These are phyloP conservation scores for Antitrichia curtipendula DNA, from an alignment of 225 moss, liverwort and hornwort species.

Conservation along the genomic window DNA sequence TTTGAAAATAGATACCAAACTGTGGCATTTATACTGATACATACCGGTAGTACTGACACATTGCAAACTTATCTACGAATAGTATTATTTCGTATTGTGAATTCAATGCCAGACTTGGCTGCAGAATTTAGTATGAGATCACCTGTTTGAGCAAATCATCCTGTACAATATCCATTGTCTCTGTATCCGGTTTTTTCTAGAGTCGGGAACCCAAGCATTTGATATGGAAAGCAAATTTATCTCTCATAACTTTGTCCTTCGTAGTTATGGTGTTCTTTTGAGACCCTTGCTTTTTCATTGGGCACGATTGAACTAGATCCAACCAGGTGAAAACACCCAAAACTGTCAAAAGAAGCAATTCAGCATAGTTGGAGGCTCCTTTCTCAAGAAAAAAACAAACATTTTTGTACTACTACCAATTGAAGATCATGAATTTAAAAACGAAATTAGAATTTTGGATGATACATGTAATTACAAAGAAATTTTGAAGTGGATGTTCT, in stretches of 20 bases:
- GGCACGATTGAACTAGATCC: background rate
- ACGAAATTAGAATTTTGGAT: background rate
- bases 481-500: background rate
- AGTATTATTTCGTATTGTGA: background rate
- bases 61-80: background rate
- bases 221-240: background rate
- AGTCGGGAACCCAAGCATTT: background rate
- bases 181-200: background rate
- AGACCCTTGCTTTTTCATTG: background rate
- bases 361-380: background rate
- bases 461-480: background rate
- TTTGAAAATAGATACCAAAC: background rate
- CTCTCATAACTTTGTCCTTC: background rate
- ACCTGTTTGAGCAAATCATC: background rate
- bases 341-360: too few relatives aligned
- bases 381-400: background rate
- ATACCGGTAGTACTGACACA: background rate
- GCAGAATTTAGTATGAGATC: background rate
- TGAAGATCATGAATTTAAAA: background rate
- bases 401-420: background rate
- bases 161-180: background rate
- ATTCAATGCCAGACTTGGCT: background rate
- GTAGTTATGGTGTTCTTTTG: background rate
- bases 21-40: background rate
- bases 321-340: background rate